Evolutionary conservation across 192 early-diverging fungal species (phyloP).

Genomic region (Dissophora globulifera): DNA sequence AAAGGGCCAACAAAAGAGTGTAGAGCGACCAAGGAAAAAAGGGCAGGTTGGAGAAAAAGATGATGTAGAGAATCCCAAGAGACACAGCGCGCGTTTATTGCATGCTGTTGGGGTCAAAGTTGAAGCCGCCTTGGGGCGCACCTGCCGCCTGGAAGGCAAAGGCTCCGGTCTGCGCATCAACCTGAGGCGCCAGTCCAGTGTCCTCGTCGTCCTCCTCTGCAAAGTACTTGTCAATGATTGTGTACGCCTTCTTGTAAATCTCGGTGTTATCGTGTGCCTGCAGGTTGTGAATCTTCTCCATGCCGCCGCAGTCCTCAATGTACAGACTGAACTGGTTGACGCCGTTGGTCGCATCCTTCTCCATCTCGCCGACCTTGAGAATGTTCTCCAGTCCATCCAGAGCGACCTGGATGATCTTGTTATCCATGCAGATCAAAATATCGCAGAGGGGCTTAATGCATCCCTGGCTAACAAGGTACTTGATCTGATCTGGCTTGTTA

Average conservation of each 20-base stretch:
- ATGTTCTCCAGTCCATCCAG: constrained; percentile 98
- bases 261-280: constrained; percentile 96
- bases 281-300: constrained; percentile 94
- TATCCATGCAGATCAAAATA: constrained; percentile 89
- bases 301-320: constrained; percentile 94
- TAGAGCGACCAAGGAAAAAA: not conserved
- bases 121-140: constrained; percentile 83
- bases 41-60: not conserved
- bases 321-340: constrained; percentile 88
- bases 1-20: constrained; percentile 1
- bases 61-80: too few species aligned
- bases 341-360: constrained; percentile 70
- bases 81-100: constrained; percentile 19
- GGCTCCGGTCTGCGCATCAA: constrained; percentile 78
- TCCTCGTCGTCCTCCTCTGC: constrained; percentile 86
- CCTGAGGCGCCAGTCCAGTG: constrained; percentile 73
- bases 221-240: constrained; percentile 97
- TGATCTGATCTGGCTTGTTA: constrained; percentile 92
- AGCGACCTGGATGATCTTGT: constrained; percentile 97
- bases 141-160: constrained; percentile 81
- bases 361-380: constrained; percentile 93
- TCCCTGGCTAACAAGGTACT: constrained; percentile 91
- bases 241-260: constrained; percentile 96
- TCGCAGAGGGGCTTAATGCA: constrained; percentile 97
- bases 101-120: constrained; percentile 67